These are phyloP conservation scores for Heliamphora exappendiculata DNA, from an alignment of 148 eudicot species.

Conservation along the genomic window DNA sequence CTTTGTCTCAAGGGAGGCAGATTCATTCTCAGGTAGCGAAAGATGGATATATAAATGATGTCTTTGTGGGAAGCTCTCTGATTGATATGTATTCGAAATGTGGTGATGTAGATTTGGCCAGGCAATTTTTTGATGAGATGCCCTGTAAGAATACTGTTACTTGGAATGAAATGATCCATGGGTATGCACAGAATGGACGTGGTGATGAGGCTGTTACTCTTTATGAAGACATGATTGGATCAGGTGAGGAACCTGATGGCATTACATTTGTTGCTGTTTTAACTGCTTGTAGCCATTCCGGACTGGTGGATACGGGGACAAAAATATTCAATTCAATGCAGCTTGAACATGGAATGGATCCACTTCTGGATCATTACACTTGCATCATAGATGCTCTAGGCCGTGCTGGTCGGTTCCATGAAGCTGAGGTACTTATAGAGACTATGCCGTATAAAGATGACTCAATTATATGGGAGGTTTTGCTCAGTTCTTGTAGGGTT, in stretches of 20 bases:
- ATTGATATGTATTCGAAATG: conserved; percentile 72
- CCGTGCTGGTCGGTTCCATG: conserved; percentile 67
- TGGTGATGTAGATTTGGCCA: conserved; percentile 50
- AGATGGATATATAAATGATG: conserved; percentile 42
- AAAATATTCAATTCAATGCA: conserved; percentile 53
- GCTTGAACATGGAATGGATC: conserved; percentile 31
- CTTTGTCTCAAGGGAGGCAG: conserved; percentile 54
- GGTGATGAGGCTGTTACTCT: conserved; percentile 56
- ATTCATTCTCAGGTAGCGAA: conserved; percentile 52
- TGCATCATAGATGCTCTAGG: conserved; percentile 68
- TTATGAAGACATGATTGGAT: conserved; percentile 37
- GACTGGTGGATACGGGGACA: conserved; percentile 50
- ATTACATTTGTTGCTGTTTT: conserved; percentile 55
- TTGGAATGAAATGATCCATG: conserved; percentile 79
- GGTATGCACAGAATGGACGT: conserved; percentile 65
- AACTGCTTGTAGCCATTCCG: conserved; percentile 77
- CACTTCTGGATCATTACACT: conserved; percentile 64
- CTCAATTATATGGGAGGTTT: conserved; percentile 67
- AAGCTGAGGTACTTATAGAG: conserved; percentile 47
- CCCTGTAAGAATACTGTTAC: conserved; percentile 37
- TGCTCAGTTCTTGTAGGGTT: conserved; percentile 71
- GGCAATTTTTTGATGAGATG: conserved; percentile 44
- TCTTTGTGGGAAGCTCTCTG: conserved; percentile 61
- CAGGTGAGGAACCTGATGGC: conserved; percentile 47
- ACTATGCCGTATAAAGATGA: conserved; percentile 54